Evolutionary conservation across 306 rosid species (phyloP).

Genomic region (Delonix regia): DNA sequence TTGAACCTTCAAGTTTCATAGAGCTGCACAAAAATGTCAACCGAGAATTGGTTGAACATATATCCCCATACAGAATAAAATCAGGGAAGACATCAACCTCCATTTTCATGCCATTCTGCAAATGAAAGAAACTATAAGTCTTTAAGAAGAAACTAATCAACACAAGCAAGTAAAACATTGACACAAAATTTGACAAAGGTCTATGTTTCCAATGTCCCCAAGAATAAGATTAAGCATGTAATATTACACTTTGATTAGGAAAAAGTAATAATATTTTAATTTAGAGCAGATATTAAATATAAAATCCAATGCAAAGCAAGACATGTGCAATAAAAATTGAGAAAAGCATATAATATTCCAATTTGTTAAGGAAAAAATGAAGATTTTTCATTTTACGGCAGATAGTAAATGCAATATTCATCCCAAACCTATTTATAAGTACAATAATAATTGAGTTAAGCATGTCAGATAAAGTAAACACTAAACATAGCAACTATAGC

Average conservation of each 20-base stretch:
- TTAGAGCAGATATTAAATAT: neutral
- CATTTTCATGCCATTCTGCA: constrained; percentile 52
- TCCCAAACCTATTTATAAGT: neutral
- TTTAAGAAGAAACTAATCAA: constrained; percentile 6
- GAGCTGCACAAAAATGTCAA: constrained; percentile 57
- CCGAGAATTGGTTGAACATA: constrained; percentile 42
- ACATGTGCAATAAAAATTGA: neutral
- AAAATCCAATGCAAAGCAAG: constrained; percentile 21
- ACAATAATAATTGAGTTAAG: constrained; percentile 22
- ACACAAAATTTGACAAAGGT: neutral
- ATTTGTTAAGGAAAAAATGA: neutral
- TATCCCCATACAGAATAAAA: constrained; percentile 49
- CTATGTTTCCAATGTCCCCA: neutral
- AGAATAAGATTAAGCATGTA: constrained; percentile 17
- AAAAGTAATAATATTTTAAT: neutral
- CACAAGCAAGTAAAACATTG: neutral
- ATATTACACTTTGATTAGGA: neutral
- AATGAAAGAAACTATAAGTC: constrained; percentile 26
- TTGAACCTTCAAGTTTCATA: constrained; percentile 53
- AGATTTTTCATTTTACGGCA: neutral
- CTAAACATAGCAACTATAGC: constrained; percentile 10
- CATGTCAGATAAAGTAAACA: constrained; percentile 17
- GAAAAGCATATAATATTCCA: constrained; percentile 1
- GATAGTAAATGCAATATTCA: constrained; percentile 17
- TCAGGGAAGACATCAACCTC: constrained; percentile 54